These are phyloP conservation scores for Myotisia sp. DNA, from an alignment of 2,329 filamentous ascomycete species.

Conservation along the genomic window DNA sequence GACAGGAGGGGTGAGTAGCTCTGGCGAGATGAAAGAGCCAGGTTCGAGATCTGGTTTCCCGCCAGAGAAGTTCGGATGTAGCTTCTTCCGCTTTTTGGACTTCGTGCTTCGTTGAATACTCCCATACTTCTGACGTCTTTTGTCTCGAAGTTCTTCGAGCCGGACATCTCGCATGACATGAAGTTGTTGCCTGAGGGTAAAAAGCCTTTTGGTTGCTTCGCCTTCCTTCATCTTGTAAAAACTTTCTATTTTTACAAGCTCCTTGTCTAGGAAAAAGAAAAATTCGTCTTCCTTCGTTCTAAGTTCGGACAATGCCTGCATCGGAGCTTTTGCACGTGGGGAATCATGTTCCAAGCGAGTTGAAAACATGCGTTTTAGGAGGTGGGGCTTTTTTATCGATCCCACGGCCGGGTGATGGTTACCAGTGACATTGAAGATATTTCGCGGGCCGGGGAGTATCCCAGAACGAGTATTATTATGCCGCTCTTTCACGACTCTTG, in stretches of 20 bases:
- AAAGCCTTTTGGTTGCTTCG: constrained; percentile 60
- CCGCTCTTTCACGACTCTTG: no score
- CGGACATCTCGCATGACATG: constrained; percentile 85
- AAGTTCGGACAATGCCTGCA: constrained; percentile 48
- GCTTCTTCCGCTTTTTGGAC: constrained; percentile 24
- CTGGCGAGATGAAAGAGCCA: constrained; percentile 25
- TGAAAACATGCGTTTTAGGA: constrained; percentile 27
- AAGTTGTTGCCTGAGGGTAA: constrained; percentile 63
- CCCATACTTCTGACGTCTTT: constrained; percentile 19
- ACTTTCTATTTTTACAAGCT: constrained; percentile 78
- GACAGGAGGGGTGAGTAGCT: constrained; percentile 29
- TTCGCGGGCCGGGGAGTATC: constrained; percentile 11
- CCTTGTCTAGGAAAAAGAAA: constrained; percentile 65
- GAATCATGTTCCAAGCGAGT: constrained; percentile 24
- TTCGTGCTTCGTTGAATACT: constrained; percentile 14
- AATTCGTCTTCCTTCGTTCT: constrained; percentile 70
- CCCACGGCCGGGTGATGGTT: constrained; percentile 12
- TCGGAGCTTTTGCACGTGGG: constrained; percentile 35
- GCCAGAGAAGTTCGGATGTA: no score
- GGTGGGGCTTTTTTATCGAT: constrained; percentile 15
- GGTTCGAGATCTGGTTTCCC: no score
- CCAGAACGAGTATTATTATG: constrained; percentile 4
- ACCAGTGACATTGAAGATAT: constrained; percentile 12
- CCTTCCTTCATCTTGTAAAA: constrained; percentile 85
- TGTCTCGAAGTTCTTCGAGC: constrained; percentile 52